These are phyloP conservation scores for Oryza coarctata DNA, from an alignment of 176 grass and related monocot genomes.

Conservation along the genomic window DNA sequence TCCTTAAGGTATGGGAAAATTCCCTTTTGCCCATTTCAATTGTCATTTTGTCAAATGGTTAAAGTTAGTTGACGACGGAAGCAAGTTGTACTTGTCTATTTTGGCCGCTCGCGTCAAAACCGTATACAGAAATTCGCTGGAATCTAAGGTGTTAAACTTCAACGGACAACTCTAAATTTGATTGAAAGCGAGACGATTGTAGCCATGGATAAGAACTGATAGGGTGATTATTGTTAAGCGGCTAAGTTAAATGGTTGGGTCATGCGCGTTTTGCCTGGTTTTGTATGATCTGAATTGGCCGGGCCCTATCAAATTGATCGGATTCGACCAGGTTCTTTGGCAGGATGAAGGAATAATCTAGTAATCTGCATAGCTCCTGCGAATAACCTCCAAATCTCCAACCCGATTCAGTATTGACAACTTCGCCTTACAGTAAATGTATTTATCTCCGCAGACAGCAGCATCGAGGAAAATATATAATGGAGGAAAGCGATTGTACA, in stretches of 20 bases:
- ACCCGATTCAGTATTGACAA: neutral
- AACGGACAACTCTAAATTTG: neutral
- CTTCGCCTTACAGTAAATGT: neutral
- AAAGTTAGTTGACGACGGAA: no score
- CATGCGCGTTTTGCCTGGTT: neutral
- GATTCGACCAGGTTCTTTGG: neutral
- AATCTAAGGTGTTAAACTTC: neutral
- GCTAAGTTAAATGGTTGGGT: neutral
- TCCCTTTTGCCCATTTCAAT: neutral
- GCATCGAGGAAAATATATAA: neutral
- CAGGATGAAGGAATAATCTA: neutral
- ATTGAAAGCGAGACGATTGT: neutral
- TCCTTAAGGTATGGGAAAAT: no score
- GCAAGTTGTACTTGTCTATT: neutral
- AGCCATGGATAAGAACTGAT: neutral
- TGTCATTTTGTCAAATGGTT: neutral
- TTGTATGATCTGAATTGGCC: neutral
- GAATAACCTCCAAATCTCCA: neutral
- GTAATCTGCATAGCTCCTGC: neutral
- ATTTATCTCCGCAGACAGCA: neutral
- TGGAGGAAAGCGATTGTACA: neutral
- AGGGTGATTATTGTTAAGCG: neutral
- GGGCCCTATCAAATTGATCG: neutral
- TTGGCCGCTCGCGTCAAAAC: neutral
- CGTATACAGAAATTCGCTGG: neutral